Percentiles rank a stretch among this genome's conserved stretches.
phyloP scores from a whole-genome alignment of 305 asterid genomes.

The Ajuga reptans region DNA sequence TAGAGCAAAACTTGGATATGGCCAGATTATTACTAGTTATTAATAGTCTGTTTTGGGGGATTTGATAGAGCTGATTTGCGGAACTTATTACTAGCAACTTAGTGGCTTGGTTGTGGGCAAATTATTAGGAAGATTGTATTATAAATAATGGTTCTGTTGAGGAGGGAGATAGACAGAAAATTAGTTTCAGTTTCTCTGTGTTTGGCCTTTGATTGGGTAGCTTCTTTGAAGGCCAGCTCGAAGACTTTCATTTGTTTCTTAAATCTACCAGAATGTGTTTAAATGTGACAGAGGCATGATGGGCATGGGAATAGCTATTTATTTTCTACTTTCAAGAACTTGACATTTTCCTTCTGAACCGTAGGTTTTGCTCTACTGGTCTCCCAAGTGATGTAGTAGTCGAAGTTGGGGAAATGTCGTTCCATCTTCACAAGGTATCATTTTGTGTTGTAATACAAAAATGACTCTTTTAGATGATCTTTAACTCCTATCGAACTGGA shows the following conservation, averaged over 20 bases:
- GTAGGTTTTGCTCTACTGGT: slow-evolving; percentile 89
- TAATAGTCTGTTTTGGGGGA: too few relatives aligned
- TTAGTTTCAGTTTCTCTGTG: too few relatives aligned
- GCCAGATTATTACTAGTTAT: too few relatives aligned
- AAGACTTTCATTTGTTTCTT: neutral
- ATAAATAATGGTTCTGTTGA: too few relatives aligned
- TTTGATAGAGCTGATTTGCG: too few relatives aligned
- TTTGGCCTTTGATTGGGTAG: neutral
- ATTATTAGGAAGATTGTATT: too few relatives aligned
- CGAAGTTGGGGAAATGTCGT: slow-evolving; percentile 89
- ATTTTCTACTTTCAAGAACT: neutral
- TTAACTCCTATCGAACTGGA: neutral
- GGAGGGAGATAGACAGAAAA: too few relatives aligned
- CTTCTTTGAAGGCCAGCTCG: neutral
- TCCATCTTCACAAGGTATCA: slow-evolving; percentile 91
- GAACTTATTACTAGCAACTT: too few relatives aligned
- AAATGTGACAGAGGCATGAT: neutral
- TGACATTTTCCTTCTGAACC: neutral
- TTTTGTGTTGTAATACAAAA: neutral
- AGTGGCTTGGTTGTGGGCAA: too few relatives aligned
- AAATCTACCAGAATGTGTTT: neutral
- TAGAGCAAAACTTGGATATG: too few relatives aligned
- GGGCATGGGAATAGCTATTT: neutral
- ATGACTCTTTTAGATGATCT: neutral
- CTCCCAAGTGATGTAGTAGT: slow-evolving; percentile 89